phyloP scores from a whole-genome alignment of 495 filamentous ascomycete species.

The Aspergillus sparsus region DNA sequence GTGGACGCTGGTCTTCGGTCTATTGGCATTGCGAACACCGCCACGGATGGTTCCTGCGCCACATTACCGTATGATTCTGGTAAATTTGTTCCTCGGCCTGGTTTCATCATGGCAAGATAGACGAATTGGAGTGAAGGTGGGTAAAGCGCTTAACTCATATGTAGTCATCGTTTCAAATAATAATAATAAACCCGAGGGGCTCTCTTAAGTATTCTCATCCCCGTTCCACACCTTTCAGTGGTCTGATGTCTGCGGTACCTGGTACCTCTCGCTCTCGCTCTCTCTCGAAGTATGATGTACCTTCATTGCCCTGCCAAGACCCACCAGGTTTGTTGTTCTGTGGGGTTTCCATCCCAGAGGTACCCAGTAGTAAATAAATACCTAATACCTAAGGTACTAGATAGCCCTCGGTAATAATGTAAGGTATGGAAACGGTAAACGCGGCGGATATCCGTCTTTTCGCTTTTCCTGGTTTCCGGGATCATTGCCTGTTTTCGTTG shows the following conservation, averaged over 20 bases:
- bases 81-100: not conserved
- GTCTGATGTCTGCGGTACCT: not conserved
- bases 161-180: no score
- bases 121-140: no score
- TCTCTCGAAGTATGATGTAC: not conserved
- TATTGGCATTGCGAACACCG: conserved; percentile 21
- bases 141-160: no score
- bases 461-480: no score
- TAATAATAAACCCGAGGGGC: not conserved
- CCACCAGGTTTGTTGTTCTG: not conserved
- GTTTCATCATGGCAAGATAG: no score
- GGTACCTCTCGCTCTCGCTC: not conserved
- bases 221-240: not conserved
- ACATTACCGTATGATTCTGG: not conserved
- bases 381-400: no score
- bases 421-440: not conserved
- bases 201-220: not conserved
- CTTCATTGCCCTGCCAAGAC: conserved; percentile 14
- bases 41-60: conserved; percentile 19
- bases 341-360: conserved; percentile 2
- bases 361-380: not conserved
- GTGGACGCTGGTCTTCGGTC: conserved; percentile 19
- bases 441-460: no score
- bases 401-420: not conserved
- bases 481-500: no score